Percentiles rank a stretch among this genome's conserved stretches.
Evolutionary conservation across 441 rosid genomes (phyloP).

Genomic region (Adansonia rubrostipa): DNA sequence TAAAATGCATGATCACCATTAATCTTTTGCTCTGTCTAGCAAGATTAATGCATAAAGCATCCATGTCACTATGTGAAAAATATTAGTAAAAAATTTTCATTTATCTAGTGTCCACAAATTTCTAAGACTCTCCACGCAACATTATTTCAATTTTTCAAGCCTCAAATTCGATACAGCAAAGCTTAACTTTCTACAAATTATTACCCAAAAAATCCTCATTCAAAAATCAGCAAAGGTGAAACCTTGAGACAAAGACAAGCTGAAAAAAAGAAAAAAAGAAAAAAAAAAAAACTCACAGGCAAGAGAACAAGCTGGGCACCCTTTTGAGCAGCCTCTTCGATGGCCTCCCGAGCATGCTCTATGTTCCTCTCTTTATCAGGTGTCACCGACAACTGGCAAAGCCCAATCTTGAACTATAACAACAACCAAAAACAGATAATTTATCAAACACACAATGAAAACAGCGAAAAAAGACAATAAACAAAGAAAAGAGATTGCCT

Average conservation of each 20-base stretch:
- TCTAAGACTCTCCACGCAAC: not conserved
- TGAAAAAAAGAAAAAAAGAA: too few species aligned
- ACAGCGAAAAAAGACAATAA: not conserved
- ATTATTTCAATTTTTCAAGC: not conserved
- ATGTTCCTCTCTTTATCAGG: conserved; percentile 82
- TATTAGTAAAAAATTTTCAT: not conserved
- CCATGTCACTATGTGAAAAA: not conserved
- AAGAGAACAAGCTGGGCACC: conserved; percentile 85
- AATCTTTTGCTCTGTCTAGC: not conserved
- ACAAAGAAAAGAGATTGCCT: conserved; percentile 40
- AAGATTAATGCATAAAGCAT: not conserved
- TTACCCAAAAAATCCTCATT: conserved; percentile 8
- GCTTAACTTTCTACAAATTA: conserved; percentile 8
- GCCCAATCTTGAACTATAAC: conserved; percentile 75
- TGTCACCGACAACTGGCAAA: conserved; percentile 84
- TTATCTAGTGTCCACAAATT: not conserved
- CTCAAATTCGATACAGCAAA: not conserved
- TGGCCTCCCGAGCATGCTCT: conserved; percentile 63
- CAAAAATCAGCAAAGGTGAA: conserved; percentile 11
- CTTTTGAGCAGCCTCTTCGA: conserved; percentile 74
- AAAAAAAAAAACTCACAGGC: conserved; percentile 54
- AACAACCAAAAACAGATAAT: conserved; percentile 3
- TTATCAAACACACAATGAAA: conserved; percentile 15
- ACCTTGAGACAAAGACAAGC: conserved; percentile 29
- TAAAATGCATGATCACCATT: not conserved